Evolutionary conservation across 257 asterid genomes (phyloP).

Genomic region (Penstemon barbatus): DNA sequence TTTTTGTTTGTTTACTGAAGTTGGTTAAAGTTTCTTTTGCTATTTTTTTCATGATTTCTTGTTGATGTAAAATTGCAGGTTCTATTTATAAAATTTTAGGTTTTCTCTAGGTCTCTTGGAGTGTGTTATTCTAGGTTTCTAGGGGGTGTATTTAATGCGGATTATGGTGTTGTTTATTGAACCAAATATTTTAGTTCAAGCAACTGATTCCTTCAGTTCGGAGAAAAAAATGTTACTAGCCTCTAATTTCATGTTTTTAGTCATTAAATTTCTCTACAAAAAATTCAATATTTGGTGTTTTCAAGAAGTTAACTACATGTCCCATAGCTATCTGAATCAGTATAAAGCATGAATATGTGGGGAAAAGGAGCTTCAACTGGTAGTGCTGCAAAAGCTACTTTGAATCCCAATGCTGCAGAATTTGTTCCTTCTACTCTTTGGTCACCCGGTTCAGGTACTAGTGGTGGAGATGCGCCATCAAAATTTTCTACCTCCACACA

Average conservation of each 20-base stretch:
- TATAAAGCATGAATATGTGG: slow-evolving; percentile 50
- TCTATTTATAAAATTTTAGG: slow-evolving; percentile 6
- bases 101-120: neutral
- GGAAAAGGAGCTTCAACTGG: slow-evolving; percentile 66
- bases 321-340: neutral
- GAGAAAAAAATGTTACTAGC: neutral
- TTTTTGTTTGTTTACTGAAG: slow-evolving; percentile 11
- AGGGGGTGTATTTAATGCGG: neutral
- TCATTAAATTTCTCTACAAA: no score
- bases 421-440: slow-evolving; percentile 76
- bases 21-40: neutral
- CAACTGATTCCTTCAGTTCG: neutral
- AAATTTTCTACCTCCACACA: slow-evolving; percentile 40
- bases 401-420: slow-evolving; percentile 94
- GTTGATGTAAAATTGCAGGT: slow-evolving; percentile 9
- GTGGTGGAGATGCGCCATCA: slow-evolving; percentile 42
- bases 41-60: slow-evolving; percentile 7
- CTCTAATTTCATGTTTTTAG: neutral
- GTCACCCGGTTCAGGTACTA: slow-evolving; percentile 47
- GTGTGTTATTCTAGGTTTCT: neutral
- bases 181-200: slow-evolving; percentile 10
- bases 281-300: neutral
- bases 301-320: neutral
- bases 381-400: slow-evolving; percentile 48
- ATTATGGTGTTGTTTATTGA: neutral